Percentiles rank a stretch among this genome's conserved stretches.
Evolutionary conservation across 306 rosid genomes (phyloP).

Genomic region (Acmispon strigosus): DNA sequence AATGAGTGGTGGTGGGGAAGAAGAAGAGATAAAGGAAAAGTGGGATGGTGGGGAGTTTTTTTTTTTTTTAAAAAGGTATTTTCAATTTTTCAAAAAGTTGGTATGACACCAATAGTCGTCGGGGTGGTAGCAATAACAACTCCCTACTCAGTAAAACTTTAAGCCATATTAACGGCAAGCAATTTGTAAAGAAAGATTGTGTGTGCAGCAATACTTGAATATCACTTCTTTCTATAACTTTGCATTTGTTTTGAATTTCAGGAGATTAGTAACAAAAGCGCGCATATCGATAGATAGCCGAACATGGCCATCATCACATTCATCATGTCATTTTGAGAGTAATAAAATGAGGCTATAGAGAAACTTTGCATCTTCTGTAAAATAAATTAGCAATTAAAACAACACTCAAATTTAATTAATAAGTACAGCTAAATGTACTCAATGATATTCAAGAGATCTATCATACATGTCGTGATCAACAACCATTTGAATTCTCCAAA

Average conservation of each 20-base stretch:
- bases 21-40: too few relatives aligned
- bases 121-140: too few relatives aligned
- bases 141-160: too few relatives aligned
- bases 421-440: neutral
- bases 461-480: conserved; percentile 14
- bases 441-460: neutral
- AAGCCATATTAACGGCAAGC: too few relatives aligned
- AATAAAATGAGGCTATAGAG: neutral
- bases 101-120: too few relatives aligned
- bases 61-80: too few relatives aligned
- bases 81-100: too few relatives aligned
- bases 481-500: conserved; percentile 11
- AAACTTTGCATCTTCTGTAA: neutral
- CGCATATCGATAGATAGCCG: too few relatives aligned
- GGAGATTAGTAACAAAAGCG: neutral
- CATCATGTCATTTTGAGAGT: neutral
- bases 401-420: neutral
- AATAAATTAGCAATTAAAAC: neutral
- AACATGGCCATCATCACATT: neutral
- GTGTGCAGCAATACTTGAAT: too few relatives aligned
- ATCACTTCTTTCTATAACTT: too few relatives aligned
- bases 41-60: too few relatives aligned
- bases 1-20: too few relatives aligned
- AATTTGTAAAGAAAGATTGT: neutral
- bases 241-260: neutral